Evolutionary conservation across 2,329 filamentous ascomycete genomes (phyloP).

Genomic region (Teratosphaeria pseudoeucalypti): DNA sequence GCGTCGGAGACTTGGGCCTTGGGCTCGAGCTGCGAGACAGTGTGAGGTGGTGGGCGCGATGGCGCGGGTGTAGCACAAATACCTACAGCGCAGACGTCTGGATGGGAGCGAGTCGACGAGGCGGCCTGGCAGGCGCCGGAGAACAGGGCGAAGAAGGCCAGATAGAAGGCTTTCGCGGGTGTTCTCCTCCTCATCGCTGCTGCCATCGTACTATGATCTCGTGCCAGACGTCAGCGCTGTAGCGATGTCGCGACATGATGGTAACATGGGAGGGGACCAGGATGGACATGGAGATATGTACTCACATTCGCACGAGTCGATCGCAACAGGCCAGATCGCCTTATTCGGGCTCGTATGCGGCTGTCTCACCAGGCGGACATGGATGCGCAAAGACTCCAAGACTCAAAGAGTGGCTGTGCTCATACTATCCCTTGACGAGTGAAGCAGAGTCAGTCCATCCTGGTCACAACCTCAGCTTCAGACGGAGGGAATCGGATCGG

Average conservation of each 20-base stretch:
- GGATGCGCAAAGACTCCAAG: background rate
- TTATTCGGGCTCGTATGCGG: background rate
- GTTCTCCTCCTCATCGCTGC: conserved; percentile 14
- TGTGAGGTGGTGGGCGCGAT: conserved; percentile 21
- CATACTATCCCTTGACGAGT: no score
- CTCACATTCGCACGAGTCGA: background rate
- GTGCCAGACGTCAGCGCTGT: conserved; percentile 8
- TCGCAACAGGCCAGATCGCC: background rate
- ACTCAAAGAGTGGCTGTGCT: background rate
- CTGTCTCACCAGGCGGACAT: background rate
- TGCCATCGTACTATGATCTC: background rate
- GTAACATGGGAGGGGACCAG: background rate
- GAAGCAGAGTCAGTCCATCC: no score
- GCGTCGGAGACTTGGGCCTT: conserved; percentile 85
- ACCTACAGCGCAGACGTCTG: conserved; percentile 49
- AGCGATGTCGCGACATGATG: background rate
- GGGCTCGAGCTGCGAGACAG: conserved; percentile 62
- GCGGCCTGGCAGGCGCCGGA: conserved; percentile 33
- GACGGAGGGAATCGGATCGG: background rate
- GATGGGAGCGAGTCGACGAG: conserved; percentile 24
- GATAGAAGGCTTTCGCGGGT: conserved; percentile 38
- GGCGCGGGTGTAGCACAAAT: conserved; percentile 12
- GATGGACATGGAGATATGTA: no score
- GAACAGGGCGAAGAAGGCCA: conserved; percentile 52
- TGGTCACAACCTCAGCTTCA: background rate